Conservation (phyloP, 768 basidiomycete genomes). For the Termitomyces sp. region DNA sequence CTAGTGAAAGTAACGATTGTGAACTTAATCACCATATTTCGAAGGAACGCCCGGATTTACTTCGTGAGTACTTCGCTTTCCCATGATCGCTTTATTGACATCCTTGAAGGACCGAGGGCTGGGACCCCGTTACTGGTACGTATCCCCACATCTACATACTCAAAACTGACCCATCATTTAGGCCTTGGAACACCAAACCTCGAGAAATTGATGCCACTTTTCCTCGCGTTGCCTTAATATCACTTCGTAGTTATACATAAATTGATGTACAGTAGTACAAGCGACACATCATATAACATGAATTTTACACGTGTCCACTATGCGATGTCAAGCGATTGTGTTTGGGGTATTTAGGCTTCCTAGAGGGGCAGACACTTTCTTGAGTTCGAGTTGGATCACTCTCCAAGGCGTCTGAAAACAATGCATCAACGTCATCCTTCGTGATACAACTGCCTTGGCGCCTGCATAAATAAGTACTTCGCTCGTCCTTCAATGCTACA, state of each 20-base stretch:
- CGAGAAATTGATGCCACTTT: conserved; percentile 23
- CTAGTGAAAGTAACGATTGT: not conserved
- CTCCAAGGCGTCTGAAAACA: not conserved
- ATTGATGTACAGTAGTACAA: not conserved
- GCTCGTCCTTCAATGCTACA: conserved; percentile 1
- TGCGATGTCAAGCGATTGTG: not conserved
- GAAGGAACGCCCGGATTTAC: conserved; percentile 29
- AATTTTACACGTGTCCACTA: not conserved
- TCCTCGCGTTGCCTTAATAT: conserved; percentile 28
- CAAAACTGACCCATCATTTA: conserved; percentile 4
- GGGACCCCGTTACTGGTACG: conserved; percentile 37
- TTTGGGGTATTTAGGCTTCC: not conserved
- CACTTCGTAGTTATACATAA: not conserved
- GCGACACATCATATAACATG: not conserved
- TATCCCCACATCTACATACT: not conserved
- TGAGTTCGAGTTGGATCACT: not conserved
- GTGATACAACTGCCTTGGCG: not conserved
- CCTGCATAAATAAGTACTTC: conserved; percentile 1
- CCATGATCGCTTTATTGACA: not conserved
- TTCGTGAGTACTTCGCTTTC: conserved; percentile 19
- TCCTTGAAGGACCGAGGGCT: conserved; percentile 26
- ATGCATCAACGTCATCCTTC: not conserved
- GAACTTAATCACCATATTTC: not conserved
- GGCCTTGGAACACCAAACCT: conserved; percentile 35
- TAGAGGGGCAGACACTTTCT: not conserved